Conservation (phyloP, 148 eudicot genomes). For the Rhododendron ferrugineum region DNA sequence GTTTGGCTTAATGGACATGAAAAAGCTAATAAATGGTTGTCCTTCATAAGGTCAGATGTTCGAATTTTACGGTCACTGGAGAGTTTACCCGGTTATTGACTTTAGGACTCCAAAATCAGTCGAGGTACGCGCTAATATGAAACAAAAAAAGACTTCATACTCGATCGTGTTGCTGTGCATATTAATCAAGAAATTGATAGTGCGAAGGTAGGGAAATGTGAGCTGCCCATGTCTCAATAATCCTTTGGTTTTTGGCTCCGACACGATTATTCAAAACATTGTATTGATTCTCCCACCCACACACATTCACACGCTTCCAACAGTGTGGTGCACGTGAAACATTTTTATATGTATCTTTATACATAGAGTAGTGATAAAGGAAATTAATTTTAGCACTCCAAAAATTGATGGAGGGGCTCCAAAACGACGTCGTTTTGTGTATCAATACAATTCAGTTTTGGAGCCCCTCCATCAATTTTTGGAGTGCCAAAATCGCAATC, state of each 20-base stretch:
- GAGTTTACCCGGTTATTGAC: too few relatives aligned
- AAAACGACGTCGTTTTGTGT: too few relatives aligned
- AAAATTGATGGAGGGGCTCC: too few relatives aligned
- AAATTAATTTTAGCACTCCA: too few relatives aligned
- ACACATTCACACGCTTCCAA: background rate
- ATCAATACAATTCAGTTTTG: too few relatives aligned
- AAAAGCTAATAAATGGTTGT: too few relatives aligned
- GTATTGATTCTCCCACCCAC: background rate
- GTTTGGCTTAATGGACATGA: background rate
- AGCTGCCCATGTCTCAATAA: background rate
- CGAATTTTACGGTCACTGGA: too few relatives aligned
- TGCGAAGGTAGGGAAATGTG: background rate
- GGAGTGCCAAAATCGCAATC: too few relatives aligned
- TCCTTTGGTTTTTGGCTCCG: background rate
- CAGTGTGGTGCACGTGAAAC: background rate
- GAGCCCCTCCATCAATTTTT: too few relatives aligned
- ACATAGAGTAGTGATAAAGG: too few relatives aligned
- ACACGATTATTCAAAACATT: background rate
- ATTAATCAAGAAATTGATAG: background rate
- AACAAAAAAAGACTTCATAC: background rate
- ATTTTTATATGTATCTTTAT: background rate
- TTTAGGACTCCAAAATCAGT: too few relatives aligned
- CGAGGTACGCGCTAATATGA: background rate
- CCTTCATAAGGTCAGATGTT: too few relatives aligned
- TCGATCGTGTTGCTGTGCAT: background rate